Percentiles rank a stretch among this genome's conserved stretches.
These are phyloP conservation scores for Xanthoconium purpureum DNA, from an alignment of 768 basidiomycete genomes.

Conservation along the genomic window DNA sequence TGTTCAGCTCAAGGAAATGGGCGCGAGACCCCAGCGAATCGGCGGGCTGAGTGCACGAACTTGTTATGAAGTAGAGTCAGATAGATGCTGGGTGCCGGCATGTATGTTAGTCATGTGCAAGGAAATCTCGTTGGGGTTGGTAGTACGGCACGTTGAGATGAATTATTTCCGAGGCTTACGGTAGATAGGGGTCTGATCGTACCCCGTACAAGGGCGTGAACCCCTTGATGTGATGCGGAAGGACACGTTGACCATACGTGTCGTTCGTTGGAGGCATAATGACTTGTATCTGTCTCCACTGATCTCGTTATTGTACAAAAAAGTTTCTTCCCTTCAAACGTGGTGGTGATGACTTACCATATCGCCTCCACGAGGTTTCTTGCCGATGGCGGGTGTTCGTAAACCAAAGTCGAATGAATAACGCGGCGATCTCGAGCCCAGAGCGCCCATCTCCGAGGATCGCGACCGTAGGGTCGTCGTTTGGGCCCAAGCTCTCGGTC, in stretches of 20 bases:
- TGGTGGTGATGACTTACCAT: constrained; percentile 6
- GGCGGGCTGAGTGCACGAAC: constrained; percentile 38
- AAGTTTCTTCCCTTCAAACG: neutral
- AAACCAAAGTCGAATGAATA: constrained; percentile 52
- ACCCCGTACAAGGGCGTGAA: constrained; percentile 29
- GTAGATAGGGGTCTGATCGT: constrained; percentile 48
- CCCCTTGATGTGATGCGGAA: neutral
- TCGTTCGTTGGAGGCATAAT: constrained; percentile 48
- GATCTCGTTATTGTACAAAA: neutral
- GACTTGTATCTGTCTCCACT: constrained; percentile 38
- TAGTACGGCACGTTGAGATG: neutral
- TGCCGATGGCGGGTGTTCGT: constrained; percentile 50
- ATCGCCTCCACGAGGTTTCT: constrained; percentile 44
- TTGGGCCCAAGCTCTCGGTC: constrained; percentile 36
- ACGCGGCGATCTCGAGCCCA: constrained; percentile 55
- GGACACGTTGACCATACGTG: constrained; percentile 31
- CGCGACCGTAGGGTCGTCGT: constrained; percentile 49
- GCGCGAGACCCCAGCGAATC: constrained; percentile 60
- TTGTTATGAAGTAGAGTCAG: neutral
- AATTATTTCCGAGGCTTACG: constrained; percentile 28
- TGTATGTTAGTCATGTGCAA: constrained; percentile 45
- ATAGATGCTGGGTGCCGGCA: constrained; percentile 42
- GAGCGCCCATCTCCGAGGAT: constrained; percentile 61
- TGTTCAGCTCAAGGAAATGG: constrained; percentile 50
- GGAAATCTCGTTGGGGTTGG: constrained; percentile 40